Conservation (phyloP, 2,329 filamentous ascomycete genomes). For the Myriosclerotinia scirpicola region DNA sequence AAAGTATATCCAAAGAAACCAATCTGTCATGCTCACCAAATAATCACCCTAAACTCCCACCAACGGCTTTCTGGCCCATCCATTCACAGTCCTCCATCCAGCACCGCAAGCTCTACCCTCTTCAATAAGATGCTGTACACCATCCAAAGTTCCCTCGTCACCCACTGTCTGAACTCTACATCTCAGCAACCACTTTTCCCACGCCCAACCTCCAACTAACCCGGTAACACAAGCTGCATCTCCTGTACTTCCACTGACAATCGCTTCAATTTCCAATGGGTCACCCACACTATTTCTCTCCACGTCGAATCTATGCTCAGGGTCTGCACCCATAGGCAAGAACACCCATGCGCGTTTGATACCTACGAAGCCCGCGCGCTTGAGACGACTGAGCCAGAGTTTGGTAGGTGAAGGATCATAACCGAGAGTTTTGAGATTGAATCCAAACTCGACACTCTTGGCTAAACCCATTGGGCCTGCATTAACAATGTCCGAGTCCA, state of each 20-base stretch:
- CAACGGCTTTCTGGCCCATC: conserved; percentile 62
- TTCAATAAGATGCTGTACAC: conserved; percentile 60
- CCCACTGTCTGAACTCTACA: conserved; percentile 84
- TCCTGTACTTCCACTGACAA: conserved; percentile 66
- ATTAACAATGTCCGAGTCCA: conserved; percentile 88
- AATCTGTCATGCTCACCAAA: background rate
- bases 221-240: conserved; percentile 75
- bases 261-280: conserved; percentile 59
- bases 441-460: conserved; percentile 87
- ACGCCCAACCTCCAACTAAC: conserved; percentile 82
- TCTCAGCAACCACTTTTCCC: conserved; percentile 95
- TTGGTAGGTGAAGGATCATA: conserved; percentile 87
- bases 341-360: conserved; percentile 86
- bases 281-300: conserved; percentile 44
- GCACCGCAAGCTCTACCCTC: conserved; percentile 60
- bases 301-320: conserved; percentile 44
- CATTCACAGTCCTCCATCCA: conserved; percentile 61
- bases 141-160: conserved; percentile 60
- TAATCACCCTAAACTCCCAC: conserved; percentile 10
- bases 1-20: conserved; percentile 9
- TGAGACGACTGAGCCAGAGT: conserved; percentile 72
- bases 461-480: conserved; percentile 77
- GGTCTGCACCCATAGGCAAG: conserved; percentile 71
- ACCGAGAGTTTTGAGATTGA: conserved; percentile 82
- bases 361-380: conserved; percentile 73